Conservation (phyloP, 1,284 basidiomycete species). For the Sporisorium sorghi region DNA sequence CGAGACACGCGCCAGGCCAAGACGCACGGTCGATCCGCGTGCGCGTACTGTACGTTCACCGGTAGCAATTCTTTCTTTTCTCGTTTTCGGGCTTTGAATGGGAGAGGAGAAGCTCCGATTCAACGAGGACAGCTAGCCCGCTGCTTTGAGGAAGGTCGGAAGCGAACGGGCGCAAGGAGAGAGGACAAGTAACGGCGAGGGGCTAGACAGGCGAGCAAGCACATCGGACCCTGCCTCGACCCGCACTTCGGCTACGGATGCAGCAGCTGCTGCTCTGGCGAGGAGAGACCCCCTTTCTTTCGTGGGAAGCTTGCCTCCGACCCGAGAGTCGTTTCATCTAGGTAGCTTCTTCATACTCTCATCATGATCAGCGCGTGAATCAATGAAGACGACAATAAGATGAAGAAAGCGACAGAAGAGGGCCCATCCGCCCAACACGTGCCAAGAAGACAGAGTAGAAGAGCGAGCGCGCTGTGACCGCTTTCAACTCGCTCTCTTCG, state of each 20-base stretch:
- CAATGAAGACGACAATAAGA: too few species aligned
- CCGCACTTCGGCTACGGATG: constrained; percentile 27
- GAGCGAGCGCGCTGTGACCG: neutral
- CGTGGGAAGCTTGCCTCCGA: constrained; percentile 5
- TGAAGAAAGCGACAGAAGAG: neutral
- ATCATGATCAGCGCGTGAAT: neutral
- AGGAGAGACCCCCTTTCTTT: neutral
- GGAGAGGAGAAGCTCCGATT: neutral
- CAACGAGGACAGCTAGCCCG: neutral
- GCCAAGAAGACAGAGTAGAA: too few species aligned
- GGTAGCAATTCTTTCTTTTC: neutral
- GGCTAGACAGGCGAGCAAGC: constrained; percentile 2
- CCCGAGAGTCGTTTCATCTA: neutral
- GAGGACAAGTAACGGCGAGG: constrained; percentile 2
- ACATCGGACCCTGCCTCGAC: constrained; percentile 30
- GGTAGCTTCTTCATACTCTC: neutral
- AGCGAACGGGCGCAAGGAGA: constrained; percentile 16
- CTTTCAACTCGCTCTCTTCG: neutral
- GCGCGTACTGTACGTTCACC: too few species aligned
- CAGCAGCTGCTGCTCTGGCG: neutral
- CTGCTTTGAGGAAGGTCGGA: neutral
- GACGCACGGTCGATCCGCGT: constrained; percentile 6
- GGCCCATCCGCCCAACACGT: neutral
- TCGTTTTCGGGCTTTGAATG: neutral
- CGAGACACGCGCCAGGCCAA: constrained; percentile 2